Evolutionary conservation across 441 rosid species (phyloP).

Genomic region (Adansonia madagascariensis): DNA sequence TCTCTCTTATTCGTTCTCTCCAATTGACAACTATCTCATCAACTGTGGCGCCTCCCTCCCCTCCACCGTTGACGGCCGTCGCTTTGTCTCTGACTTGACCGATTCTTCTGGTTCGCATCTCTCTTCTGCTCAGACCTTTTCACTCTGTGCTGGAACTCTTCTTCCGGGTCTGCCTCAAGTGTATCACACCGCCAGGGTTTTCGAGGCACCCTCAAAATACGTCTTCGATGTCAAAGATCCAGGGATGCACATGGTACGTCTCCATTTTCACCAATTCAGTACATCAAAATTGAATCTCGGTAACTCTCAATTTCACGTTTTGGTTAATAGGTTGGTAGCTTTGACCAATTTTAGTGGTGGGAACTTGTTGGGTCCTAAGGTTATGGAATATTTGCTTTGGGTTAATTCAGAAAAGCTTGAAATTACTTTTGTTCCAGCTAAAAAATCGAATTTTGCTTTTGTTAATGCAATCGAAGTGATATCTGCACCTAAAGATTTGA

Average conservation of each 20-base stretch:
- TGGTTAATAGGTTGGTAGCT: slow-evolving; percentile 55
- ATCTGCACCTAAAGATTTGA: slow-evolving; percentile 81
- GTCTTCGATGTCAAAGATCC: slow-evolving; percentile 52
- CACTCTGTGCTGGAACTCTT: slow-evolving; percentile 37
- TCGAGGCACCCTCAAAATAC: slow-evolving; percentile 59
- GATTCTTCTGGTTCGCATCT: slow-evolving; percentile 30
- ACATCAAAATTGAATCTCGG: slow-evolving; percentile 42
- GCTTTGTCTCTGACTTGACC: slow-evolving; percentile 50
- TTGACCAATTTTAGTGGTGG: slow-evolving; percentile 60
- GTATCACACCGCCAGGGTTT: slow-evolving; percentile 63
- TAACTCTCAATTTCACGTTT: slow-evolving; percentile 59
- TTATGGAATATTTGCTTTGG: slow-evolving; percentile 71
- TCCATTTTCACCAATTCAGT: slow-evolving; percentile 59
- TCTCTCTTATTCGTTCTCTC: slow-evolving; percentile 48
- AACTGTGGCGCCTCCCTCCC: slow-evolving; percentile 69
- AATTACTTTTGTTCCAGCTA: slow-evolving; percentile 54
- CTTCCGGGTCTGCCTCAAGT: slow-evolving; percentile 40
- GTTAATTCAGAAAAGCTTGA: slow-evolving; percentile 51
- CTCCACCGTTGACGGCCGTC: slow-evolving; percentile 58
- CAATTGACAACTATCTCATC: slow-evolving; percentile 61
- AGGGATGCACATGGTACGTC: slow-evolving; percentile 70
- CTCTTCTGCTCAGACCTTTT: slow-evolving; percentile 37
- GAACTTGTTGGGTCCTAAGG: slow-evolving; percentile 34
- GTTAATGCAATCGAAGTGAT: slow-evolving; percentile 86
- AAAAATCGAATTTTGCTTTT: slow-evolving; percentile 54